Base-by-base conservation (phyloP, 2,329 filamentous ascomycete genomes). In the Phyllosticta citribraziliensis region DNA sequence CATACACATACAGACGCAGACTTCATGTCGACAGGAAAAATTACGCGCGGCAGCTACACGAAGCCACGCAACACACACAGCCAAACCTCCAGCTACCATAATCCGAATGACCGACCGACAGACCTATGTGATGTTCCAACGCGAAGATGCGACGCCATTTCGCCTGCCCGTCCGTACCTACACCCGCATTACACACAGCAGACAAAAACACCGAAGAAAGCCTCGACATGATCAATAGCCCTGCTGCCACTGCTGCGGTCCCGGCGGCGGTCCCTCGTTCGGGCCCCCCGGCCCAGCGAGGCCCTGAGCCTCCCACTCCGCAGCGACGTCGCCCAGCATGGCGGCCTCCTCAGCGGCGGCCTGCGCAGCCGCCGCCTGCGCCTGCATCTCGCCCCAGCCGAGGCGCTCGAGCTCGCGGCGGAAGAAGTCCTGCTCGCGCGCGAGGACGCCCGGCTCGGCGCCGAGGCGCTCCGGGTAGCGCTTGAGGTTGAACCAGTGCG, bases 401-500 rank as follows among this genome's bases (percentile, higher is more conserved):
- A 80, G 76, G 70, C 76, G 79, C 71, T 79, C 79, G 57, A 80
- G 66, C 68, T 80, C 79, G 40, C 75, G 67, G 11, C 72, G 70
- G 65, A 81, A 81, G 65, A 79, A 81, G 27, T 79, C 79, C 61
- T 75, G 72, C 62, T 78, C 77, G 62, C 76, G 74, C 47, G 73
- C 74, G 27, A 78, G 62, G 30, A 78, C 67, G 5, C 72, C 72
- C 53, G 65, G 68, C 19, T 70, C 68, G 1, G 76, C 73, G 2
- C 78, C 85, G 82, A 96, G 89, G 62, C 87, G 84, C 62, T 91
- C 88, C 20, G 89, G 88, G 70, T 95, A 97, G 64, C 84, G 77
- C 62, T 89, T 83, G 67, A 96, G 78, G 73, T 97, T 96, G 79
- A 89, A 90, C 91, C 94, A 99, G 73, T 97, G 91, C 58, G 93